phyloP scores from a whole-genome alignment of 176 grass and related monocot genomes.

The Oryza brachyantha region DNA sequence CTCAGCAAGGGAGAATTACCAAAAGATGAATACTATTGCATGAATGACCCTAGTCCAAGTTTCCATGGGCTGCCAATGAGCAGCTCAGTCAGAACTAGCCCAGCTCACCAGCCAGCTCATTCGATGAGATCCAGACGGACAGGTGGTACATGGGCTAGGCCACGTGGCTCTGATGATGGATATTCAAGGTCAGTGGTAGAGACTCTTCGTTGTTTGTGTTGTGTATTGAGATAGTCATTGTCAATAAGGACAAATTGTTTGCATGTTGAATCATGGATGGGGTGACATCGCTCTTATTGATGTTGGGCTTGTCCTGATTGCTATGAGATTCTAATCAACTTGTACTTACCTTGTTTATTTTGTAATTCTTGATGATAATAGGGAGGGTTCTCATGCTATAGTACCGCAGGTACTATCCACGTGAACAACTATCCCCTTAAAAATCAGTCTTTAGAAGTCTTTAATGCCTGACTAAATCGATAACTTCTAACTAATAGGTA shows the following conservation, averaged over 20 bases:
- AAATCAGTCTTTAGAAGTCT: neutral
- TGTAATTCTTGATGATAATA: too few species aligned
- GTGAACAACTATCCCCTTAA: neutral
- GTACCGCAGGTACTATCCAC: neutral
- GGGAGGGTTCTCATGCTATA: too few species aligned
- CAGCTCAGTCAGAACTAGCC: constrained; percentile 47
- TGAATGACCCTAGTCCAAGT: constrained; percentile 82
- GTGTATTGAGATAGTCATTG: neutral
- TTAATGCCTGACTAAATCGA: neutral
- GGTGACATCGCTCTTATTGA: too few species aligned
- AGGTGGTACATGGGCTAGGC: constrained; percentile 81
- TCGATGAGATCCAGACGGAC: constrained; percentile 76
- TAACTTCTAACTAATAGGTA: neutral
- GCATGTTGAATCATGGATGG: too few species aligned
- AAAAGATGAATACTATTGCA: constrained; percentile 90
- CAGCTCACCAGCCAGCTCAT: constrained; percentile 50
- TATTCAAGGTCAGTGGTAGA: constrained; percentile 69
- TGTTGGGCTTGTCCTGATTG: too few species aligned
- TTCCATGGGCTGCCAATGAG: constrained; percentile 52
- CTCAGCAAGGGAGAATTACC: constrained; percentile 85
- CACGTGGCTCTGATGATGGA: constrained; percentile 90
- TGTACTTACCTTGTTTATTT: too few species aligned
- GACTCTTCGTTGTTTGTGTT: neutral
- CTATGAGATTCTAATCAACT: too few species aligned
- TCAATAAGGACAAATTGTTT: neutral